phyloP scores from a whole-genome alignment of 192 early-diverging fungal species.

The Pilobolus umbonatus region DNA sequence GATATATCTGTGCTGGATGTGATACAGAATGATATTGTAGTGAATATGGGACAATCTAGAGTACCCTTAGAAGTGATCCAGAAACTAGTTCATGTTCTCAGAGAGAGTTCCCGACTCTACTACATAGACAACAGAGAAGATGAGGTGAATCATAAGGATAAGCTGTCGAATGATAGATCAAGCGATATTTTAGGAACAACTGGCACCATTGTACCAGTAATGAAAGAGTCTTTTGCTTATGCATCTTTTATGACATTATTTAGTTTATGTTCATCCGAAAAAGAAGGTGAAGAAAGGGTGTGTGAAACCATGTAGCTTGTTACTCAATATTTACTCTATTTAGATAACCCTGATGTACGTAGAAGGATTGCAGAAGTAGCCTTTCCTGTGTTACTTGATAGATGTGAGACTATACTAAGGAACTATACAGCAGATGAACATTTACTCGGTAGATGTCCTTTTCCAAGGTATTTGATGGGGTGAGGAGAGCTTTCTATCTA shows the following conservation, averaged over 20 bases:
- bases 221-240: conserved; percentile 64
- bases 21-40: conserved; percentile 61
- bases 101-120: conserved; percentile 47
- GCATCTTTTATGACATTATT: conserved; percentile 60
- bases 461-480: conserved; percentile 55
- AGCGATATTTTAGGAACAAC: conserved; percentile 41
- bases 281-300: conserved; percentile 24
- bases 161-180: conserved; percentile 9
- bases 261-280: conserved; percentile 52
- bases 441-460: conserved; percentile 61
- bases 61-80: conserved; percentile 53
- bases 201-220: conserved; percentile 54
- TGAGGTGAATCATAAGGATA: not conserved
- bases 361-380: conserved; percentile 57
- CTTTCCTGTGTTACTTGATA: conserved; percentile 57
- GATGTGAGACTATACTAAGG: conserved; percentile 52
- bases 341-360: conserved; percentile 42
- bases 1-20: conserved; percentile 64
- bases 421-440: conserved; percentile 62
- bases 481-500: conserved; percentile 19
- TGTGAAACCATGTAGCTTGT: not conserved
- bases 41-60: conserved; percentile 61
- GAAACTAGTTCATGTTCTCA: conserved; percentile 53
- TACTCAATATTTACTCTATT: not conserved
- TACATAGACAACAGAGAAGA: conserved; percentile 16